Evolutionary conservation across 2,329 filamentous ascomycete species (phyloP).

Genomic region (Cladosporium cucumerinum): DNA sequence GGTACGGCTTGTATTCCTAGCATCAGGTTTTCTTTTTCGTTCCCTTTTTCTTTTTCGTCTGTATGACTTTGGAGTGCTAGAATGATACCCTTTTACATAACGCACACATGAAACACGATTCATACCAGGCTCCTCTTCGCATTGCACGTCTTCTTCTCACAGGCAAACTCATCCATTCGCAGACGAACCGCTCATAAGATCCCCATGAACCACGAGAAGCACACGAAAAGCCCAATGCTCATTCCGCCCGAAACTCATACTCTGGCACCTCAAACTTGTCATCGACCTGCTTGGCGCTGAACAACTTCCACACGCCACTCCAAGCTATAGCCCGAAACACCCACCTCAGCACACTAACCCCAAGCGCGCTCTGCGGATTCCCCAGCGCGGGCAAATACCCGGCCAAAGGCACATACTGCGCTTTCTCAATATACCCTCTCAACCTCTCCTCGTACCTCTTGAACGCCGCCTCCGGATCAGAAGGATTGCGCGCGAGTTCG

Average conservation of each 20-base stretch:
- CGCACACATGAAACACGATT: slow-evolving; percentile 1
- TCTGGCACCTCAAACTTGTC: background rate
- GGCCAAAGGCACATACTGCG: slow-evolving; percentile 30
- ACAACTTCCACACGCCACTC: slow-evolving; percentile 3
- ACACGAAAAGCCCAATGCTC: background rate
- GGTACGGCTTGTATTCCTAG: background rate
- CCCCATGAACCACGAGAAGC: background rate
- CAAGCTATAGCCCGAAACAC: slow-evolving; percentile 22
- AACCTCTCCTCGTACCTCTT: slow-evolving; percentile 22
- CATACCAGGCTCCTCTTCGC: background rate
- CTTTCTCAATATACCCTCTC: slow-evolving; percentile 24
- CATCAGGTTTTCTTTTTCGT: background rate
- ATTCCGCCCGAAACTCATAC: background rate
- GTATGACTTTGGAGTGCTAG: background rate
- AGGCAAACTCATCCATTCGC: background rate
- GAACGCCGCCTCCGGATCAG: background rate
- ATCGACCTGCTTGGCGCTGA: background rate
- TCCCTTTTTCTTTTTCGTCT: background rate
- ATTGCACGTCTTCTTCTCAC: background rate
- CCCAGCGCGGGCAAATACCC: slow-evolving; percentile 23
- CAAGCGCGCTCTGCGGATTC: slow-evolving; percentile 26
- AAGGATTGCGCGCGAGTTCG: slow-evolving; percentile 28
- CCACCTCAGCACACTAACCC: slow-evolving; percentile 25
- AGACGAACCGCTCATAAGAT: background rate
- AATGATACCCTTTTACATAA: slow-evolving; percentile 7